A percentile compares a stretch with the other conserved stretches of the same genome.
phyloP scores from a whole-genome alignment of 2,329 filamentous ascomycete species.

The Arthrobotrys sinensis region DNA sequence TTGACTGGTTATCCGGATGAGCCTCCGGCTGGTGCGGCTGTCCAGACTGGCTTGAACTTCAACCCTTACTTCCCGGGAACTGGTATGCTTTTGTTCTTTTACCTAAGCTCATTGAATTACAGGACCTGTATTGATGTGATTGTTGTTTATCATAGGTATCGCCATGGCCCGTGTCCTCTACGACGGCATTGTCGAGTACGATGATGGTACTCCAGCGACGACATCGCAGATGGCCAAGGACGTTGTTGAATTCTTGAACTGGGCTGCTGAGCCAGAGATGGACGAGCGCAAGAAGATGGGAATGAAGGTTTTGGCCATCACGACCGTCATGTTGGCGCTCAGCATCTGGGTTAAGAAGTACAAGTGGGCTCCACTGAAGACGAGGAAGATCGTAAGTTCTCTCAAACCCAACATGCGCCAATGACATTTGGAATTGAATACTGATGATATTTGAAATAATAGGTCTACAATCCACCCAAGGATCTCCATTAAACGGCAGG shows the following conservation, averaged over 20 bases:
- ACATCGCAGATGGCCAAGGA: slow-evolving; percentile 99
- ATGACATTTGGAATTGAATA: slow-evolving; percentile 12
- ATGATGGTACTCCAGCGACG: slow-evolving; percentile 93
- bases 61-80: slow-evolving; percentile 99
- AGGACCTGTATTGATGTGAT: slow-evolving; percentile 3
- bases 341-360: slow-evolving; percentile 99
- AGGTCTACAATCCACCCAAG: slow-evolving; percentile 65
- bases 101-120: not conserved
- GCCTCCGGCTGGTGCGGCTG: slow-evolving; percentile 86
- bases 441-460: slow-evolving; percentile 23
- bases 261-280: slow-evolving; percentile 99
- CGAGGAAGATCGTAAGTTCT: slow-evolving; percentile 80
- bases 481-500: slow-evolving; percentile 26
- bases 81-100: slow-evolving; percentile 70
- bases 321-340: slow-evolving; percentile 83
- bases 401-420: slow-evolving; percentile 11
- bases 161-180: slow-evolving; percentile 99
- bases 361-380: slow-evolving; percentile 98
- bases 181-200: slow-evolving; percentile 97
- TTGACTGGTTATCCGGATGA: slow-evolving; percentile 98
- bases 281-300: slow-evolving; percentile 99
- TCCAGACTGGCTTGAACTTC: slow-evolving; percentile 96
- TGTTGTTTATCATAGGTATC: slow-evolving; percentile 72
- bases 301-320: slow-evolving; percentile 91
- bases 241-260: slow-evolving; percentile 98